phyloP scores from a whole-genome alignment of 495 filamentous ascomycete genomes.

The Hypoxylon crocopeplum region DNA sequence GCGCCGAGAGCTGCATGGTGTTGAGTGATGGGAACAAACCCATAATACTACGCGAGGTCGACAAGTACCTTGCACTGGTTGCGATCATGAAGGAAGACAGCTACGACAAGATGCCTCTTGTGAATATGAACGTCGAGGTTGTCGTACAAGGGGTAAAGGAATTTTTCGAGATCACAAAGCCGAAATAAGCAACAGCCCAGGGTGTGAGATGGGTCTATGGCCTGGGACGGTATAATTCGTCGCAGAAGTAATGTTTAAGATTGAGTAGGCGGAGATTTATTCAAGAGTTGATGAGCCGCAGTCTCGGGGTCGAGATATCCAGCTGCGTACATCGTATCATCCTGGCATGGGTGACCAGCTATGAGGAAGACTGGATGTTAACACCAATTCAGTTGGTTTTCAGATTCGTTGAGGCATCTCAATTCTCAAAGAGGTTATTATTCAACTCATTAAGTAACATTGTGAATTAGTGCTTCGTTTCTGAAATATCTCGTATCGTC shows the following conservation, averaged over 20 bases:
- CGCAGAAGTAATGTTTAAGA: not conserved
- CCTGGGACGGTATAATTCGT: not conserved
- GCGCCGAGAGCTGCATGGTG: conserved; percentile 81
- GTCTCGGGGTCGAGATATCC: not conserved
- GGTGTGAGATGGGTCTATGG: not conserved
- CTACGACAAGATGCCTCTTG: conserved; percentile 64
- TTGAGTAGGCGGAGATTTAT: not conserved
- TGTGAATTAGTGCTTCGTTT: no score
- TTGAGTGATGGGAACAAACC: conserved; percentile 77
- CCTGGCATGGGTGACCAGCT: no score
- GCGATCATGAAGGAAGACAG: conserved; percentile 74
- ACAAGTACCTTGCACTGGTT: conserved; percentile 82
- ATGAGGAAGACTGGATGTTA: no score
- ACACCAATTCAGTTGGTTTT: no score
- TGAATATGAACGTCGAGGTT: conserved; percentile 64
- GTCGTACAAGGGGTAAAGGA: conserved; percentile 61
- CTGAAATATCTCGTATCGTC: not conserved
- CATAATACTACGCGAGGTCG: conserved; percentile 89
- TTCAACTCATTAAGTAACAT: no score
- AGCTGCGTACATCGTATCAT: not conserved
- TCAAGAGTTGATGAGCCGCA: not conserved
- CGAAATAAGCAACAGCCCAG: conserved; percentile 38
- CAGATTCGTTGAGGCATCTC: no score
- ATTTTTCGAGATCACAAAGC: conserved; percentile 64
- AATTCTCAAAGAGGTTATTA: no score